Base-by-base conservation (phyloP, 768 basidiomycete species). In the Panus rudis region DNA sequence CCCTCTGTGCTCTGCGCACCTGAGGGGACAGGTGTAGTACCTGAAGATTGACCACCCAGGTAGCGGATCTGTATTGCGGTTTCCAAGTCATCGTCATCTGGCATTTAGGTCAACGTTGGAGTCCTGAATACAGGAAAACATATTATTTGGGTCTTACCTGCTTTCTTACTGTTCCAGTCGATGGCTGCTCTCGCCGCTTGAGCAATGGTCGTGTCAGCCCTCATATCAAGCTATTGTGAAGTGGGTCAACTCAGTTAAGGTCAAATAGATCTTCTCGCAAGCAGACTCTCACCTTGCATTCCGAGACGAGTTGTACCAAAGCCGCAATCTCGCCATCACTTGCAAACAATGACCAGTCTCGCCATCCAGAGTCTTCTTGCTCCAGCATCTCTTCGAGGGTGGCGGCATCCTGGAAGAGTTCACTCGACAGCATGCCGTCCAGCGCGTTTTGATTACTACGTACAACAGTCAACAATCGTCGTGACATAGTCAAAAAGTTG, bases 141-240 rank as follows among this genome's bases (percentile, higher is more conserved):
- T n/a, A n/a, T n/a, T n/a, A n/a, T n/a, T n/a, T n/a, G n/a, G n/a
- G 6, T 58, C 70, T 43, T 48, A 85, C 89, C 87, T 50, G 84
- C 83, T 71, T 89, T 88, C 66, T 90, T 90, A 61, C 88, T 94
- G 52, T 89, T 89, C 77, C 84, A 90, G 54, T 90, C 86, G 26
- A 85, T 65, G 10, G 60, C 64, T 20, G 67, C 58, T 6, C 81
- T 74, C 28, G 78, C 73, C 4, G 68, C 64, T 48, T 73, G 77
- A 11, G 81, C 67, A 39, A 75, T 70, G 10, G 74, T 66, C 1
- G 79, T 76, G 52, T 93, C 87, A 24, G 92, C 63, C 25, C 68
- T 69, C 52, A 92, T 81, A 37, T 84, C 77, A 19, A 88, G 72
- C 89, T 91, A 51, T 25, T 26, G 41, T 53, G 24, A 14, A 43